phyloP scores from a whole-genome alignment of 2,329 filamentous ascomycete species.

The Dendrostoma leiphaemia region DNA sequence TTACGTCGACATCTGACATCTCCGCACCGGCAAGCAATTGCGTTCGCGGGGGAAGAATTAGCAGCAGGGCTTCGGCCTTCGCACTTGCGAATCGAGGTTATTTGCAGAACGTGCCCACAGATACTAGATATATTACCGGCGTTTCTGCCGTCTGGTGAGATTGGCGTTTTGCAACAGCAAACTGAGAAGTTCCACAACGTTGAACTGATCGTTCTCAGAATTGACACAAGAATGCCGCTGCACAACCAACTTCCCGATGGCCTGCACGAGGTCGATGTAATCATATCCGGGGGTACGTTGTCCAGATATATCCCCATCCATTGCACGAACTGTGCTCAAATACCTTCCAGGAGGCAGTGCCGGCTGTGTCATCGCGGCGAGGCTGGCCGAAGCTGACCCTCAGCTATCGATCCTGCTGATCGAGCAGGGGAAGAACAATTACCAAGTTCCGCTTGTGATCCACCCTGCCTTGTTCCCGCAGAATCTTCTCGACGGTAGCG shows the following conservation, averaged over 20 bases:
- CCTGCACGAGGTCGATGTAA: constrained; percentile 46
- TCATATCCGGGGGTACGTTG: constrained; percentile 46
- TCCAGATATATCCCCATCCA: background rate
- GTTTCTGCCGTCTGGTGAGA: background rate
- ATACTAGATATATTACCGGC: background rate
- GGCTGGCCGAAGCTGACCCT: constrained; percentile 48
- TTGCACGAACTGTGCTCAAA: too few relatives aligned
- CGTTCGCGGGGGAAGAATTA: background rate
- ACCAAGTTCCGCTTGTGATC: constrained; percentile 44
- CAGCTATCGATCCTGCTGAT: constrained; percentile 49
- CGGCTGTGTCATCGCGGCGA: constrained; percentile 46
- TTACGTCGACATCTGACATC: background rate
- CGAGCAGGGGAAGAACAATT: constrained; percentile 53
- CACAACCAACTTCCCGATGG: constrained; percentile 24
- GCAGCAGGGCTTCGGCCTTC: background rate
- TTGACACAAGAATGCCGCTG: too few relatives aligned
- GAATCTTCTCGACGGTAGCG: constrained; percentile 44
- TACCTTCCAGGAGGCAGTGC: constrained; percentile 39
- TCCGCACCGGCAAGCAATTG: background rate
- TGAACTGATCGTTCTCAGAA: too few relatives aligned
- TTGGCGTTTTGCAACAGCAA: background rate
- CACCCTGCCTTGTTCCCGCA: constrained; percentile 48
- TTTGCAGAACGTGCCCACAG: too few relatives aligned
- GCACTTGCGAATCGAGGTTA: too few relatives aligned
- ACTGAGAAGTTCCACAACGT: background rate